Conservation (phyloP, 176 grass and related monocot species). For the Oryza australiensis region DNA sequence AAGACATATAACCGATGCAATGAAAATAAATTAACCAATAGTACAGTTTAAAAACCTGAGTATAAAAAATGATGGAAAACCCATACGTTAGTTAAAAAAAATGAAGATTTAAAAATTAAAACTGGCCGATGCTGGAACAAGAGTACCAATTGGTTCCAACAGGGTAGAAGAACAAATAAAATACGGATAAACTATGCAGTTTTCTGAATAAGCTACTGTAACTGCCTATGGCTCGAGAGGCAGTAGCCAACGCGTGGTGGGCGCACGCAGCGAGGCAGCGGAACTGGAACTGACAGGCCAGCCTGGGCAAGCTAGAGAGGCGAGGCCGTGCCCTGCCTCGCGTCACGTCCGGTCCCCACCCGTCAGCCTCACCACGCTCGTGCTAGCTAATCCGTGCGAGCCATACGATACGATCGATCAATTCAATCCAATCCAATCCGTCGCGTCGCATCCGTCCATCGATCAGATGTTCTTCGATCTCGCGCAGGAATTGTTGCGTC, state of each 20-base stretch:
- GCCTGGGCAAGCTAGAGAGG: conserved; percentile 42
- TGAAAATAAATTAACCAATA: background rate
- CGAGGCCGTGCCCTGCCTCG: background rate
- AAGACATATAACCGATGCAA: no score
- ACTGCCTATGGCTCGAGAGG: background rate
- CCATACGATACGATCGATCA: background rate
- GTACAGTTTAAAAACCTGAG: background rate
- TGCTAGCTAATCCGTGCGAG: background rate
- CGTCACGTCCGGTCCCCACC: background rate
- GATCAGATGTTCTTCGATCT: background rate
- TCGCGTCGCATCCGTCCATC: background rate
- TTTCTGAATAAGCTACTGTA: background rate
- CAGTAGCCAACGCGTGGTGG: conserved; percentile 17
- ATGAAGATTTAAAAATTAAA: background rate
- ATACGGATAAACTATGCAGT: background rate
- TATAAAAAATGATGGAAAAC: background rate
- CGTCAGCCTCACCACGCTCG: background rate
- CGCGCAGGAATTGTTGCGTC: background rate
- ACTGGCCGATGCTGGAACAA: background rate
- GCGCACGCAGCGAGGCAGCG: conserved; percentile 17
- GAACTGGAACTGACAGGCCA: conserved; percentile 41
- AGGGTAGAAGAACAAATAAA: background rate
- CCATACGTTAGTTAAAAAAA: background rate
- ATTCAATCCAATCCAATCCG: background rate
- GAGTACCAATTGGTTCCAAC: background rate